Percentiles rank a stretch among this genome's conserved stretches.
phyloP scores from a whole-genome alignment of 2,329 filamentous ascomycete genomes.

The Berkeleyomyces rouxiae region DNA sequence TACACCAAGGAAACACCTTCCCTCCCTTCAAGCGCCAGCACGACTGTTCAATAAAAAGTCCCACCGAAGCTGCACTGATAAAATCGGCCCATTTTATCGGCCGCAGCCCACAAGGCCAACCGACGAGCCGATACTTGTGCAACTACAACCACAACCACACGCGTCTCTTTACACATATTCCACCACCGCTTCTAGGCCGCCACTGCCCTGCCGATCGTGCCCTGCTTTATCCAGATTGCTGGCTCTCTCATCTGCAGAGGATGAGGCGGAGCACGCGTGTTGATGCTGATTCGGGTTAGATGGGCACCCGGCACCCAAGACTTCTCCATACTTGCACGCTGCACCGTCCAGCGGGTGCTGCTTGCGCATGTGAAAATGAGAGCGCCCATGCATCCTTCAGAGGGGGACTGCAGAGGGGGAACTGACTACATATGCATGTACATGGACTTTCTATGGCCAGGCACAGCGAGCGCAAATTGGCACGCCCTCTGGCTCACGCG shows the following conservation, averaged over 20 bases:
- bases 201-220: neutral
- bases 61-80: neutral
- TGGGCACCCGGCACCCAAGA: neutral
- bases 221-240: conserved; percentile 1
- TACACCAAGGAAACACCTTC: no score
- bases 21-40: no score
- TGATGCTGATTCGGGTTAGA: neutral
- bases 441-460: neutral
- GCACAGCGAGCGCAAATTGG: neutral
- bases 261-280: neutral
- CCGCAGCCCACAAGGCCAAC: neutral
- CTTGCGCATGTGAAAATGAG: neutral
- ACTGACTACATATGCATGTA: neutral
- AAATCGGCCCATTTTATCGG: neutral
- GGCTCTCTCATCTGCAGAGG: neutral
- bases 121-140: neutral
- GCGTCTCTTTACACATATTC: no score
- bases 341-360: neutral
- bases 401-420: no score
- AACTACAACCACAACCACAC: no score
- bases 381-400: neutral
- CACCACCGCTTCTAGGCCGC: neutral
- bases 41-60: neutral
- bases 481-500: neutral
- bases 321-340: neutral